Conservation (phyloP, 345 rosid genomes). For the Erysimum cheiranthoides region DNA sequence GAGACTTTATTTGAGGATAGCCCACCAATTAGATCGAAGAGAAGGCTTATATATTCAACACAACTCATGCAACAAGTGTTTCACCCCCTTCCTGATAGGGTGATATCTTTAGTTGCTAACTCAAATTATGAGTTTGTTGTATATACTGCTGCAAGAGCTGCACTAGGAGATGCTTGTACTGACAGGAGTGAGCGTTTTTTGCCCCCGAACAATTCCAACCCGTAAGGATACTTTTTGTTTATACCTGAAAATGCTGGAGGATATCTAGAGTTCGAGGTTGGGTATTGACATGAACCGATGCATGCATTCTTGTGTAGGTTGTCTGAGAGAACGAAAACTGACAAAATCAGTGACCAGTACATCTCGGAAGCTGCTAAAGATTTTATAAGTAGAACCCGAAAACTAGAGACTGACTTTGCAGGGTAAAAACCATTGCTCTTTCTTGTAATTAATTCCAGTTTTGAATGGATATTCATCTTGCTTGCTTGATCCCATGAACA, state of each 20-base stretch:
- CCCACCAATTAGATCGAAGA: slow-evolving; percentile 59
- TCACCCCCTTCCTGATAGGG: slow-evolving; percentile 55
- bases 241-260: background rate
- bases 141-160: slow-evolving; percentile 58
- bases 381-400: slow-evolving; percentile 56
- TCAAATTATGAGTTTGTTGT: slow-evolving; percentile 60
- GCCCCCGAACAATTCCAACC: slow-evolving; percentile 48
- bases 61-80: slow-evolving; percentile 84
- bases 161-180: slow-evolving; percentile 74
- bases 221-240: slow-evolving; percentile 54
- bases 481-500: slow-evolving; percentile 18
- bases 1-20: slow-evolving; percentile 61
- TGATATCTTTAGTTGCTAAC: slow-evolving; percentile 54
- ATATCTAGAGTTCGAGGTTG: background rate
- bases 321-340: slow-evolving; percentile 54
- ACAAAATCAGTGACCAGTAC: slow-evolving; percentile 56
- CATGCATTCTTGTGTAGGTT: slow-evolving; percentile 44
- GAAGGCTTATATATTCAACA: slow-evolving; percentile 75
- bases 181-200: slow-evolving; percentile 41
- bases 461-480: background rate
- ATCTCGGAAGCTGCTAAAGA: slow-evolving; percentile 71
- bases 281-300: slow-evolving; percentile 4
- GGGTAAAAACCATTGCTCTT: slow-evolving; percentile 51
- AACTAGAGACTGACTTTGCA: slow-evolving; percentile 63
- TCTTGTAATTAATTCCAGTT: slow-evolving; percentile 4